These are phyloP conservation scores for Dendrobium officinale DNA, from an alignment of 106 monocot genomes.

Conservation along the genomic window DNA sequence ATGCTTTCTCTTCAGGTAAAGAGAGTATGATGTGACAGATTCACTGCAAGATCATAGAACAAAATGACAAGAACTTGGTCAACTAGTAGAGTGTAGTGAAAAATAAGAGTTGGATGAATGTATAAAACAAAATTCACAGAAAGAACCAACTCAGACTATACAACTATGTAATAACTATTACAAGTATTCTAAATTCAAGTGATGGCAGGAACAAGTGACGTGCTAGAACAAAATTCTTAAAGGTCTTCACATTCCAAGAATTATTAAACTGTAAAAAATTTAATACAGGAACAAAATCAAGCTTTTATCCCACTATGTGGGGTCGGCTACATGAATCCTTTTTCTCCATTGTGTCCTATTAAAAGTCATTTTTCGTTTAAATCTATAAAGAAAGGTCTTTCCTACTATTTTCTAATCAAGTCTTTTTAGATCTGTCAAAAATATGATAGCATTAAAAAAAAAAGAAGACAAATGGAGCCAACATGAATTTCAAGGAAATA, in stretches of 20 bases:
- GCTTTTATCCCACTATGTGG: no score
- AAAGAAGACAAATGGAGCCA: not conserved
- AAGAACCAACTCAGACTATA: not conserved
- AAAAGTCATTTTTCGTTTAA: no score
- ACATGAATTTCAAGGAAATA: not conserved
- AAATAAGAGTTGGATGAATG: not conserved
- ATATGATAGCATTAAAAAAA: slow-evolving; percentile 1
- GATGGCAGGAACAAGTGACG: not conserved
- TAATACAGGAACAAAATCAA: no score
- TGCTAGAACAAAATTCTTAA: not conserved
- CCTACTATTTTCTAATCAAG: no score
- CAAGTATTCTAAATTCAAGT: not conserved
- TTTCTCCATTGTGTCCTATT: no score
- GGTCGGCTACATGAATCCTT: no score
- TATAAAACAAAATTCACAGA: not conserved
- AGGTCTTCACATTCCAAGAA: not conserved
- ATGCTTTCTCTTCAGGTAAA: slow-evolving; percentile 79
- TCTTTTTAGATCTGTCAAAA: not conserved
- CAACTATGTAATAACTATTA: not conserved
- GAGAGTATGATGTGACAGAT: slow-evolving; percentile 67
- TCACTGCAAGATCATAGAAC: slow-evolving; percentile 38
- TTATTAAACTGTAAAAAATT: not conserved
- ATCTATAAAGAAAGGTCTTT: no score
- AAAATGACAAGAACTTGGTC: not conserved
- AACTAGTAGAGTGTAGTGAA: not conserved